phyloP scores from a whole-genome alignment of 2,329 filamentous ascomycete genomes.

The Canariomyces notabilis region DNA sequence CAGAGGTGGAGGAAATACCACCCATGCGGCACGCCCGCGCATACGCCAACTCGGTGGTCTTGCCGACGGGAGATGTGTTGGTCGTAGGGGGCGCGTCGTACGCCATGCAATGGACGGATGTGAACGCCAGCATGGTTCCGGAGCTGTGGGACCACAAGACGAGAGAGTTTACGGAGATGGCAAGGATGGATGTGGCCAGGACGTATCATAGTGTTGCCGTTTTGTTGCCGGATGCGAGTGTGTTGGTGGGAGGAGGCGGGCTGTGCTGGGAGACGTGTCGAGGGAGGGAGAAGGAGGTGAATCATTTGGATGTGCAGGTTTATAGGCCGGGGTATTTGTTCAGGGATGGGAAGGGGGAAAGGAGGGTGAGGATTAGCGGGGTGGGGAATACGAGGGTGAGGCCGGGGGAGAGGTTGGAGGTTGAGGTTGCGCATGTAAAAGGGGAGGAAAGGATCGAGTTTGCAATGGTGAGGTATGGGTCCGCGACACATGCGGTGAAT shows the following conservation, averaged over 20 bases:
- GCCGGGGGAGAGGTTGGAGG: too few relatives aligned
- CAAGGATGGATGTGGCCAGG: conserved; percentile 20
- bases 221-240: conserved; percentile 45
- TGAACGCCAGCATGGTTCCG: conserved; percentile 35
- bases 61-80: conserved; percentile 45
- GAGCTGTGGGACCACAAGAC: conserved; percentile 43
- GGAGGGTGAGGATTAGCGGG: too few relatives aligned
- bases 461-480: too few relatives aligned
- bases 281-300: conserved; percentile 32
- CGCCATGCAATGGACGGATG: conserved; percentile 42
- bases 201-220: conserved; percentile 48
- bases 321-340: conserved; percentile 51
- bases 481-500: too few relatives aligned
- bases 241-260: conserved; percentile 48
- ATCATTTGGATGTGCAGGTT: conserved; percentile 52
- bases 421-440: too few relatives aligned
- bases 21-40: conserved; percentile 31
- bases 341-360: too few relatives aligned
- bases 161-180: conserved; percentile 19
- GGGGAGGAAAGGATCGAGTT: too few relatives aligned
- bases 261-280: conserved; percentile 36
- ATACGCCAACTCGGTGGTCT: conserved; percentile 43
- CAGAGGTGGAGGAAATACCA: conserved; percentile 24
- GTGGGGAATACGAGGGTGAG: too few relatives aligned
- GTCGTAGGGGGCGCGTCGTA: conserved; percentile 43